Evolutionary conservation across 371 early-diverging fungal genomes (phyloP).

Genomic region (Pancytospora philotis): DNA sequence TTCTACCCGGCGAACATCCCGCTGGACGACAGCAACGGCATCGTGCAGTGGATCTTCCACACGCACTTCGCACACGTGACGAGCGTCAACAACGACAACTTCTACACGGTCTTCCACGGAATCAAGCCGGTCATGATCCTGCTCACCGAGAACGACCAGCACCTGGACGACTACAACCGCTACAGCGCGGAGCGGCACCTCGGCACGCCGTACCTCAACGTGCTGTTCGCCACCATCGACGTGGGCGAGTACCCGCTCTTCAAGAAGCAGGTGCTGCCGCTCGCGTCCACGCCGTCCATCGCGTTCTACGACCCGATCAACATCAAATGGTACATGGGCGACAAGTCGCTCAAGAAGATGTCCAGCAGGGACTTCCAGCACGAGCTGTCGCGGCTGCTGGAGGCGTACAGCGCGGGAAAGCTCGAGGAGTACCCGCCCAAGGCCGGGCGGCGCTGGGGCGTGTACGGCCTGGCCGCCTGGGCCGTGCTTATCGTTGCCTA

Average conservation of each 20-base stretch:
- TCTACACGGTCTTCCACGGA: conserved; percentile 60
- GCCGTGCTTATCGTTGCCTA: conserved; percentile 7
- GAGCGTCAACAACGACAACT: conserved; percentile 57
- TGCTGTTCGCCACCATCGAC: conserved; percentile 56
- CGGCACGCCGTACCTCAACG: conserved; percentile 56
- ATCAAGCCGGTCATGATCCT: conserved; percentile 59
- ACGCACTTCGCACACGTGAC: conserved; percentile 60
- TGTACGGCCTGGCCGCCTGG: conserved; percentile 15
- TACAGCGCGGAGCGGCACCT: conserved; percentile 48
- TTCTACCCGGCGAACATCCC: conserved; percentile 54
- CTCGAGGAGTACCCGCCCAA: conserved; percentile 39
- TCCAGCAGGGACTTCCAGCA: conserved; percentile 38
- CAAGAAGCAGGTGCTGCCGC: conserved; percentile 50
- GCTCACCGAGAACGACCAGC: conserved; percentile 49
- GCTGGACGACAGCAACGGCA: conserved; percentile 45
- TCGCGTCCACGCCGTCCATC: conserved; percentile 42
- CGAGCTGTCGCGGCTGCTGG: conserved; percentile 16
- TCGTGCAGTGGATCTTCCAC: conserved; percentile 61
- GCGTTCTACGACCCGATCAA: conserved; percentile 58
- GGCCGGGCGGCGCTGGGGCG: neutral
- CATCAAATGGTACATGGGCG: conserved; percentile 51
- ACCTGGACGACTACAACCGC: conserved; percentile 51
- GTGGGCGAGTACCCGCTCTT: conserved; percentile 57
- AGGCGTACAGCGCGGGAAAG: conserved; percentile 17
- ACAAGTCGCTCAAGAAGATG: conserved; percentile 9